Conservation (phyloP, 805 yeast species). For the Saccharomycopsis selenospora region DNA sequence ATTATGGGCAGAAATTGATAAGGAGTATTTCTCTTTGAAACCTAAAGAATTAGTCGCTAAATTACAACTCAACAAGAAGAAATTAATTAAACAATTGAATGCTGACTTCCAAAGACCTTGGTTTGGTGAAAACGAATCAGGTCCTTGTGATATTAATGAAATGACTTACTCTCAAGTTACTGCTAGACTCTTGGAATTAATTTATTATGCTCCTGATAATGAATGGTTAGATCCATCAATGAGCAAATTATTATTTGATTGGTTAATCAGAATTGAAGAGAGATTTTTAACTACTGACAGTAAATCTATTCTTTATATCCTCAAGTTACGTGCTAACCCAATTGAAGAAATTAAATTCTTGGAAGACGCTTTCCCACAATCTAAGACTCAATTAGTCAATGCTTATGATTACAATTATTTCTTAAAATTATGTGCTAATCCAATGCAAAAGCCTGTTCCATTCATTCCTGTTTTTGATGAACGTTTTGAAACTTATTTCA, state of each 20-base stretch:
- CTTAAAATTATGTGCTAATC: conserved; percentile 73
- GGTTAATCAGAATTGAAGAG: conserved; percentile 92
- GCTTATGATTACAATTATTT: conserved; percentile 95
- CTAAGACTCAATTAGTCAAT: conserved; percentile 74
- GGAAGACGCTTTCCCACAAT: conserved; percentile 62
- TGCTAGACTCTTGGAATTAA: conserved; percentile 75
- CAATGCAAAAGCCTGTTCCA: conserved; percentile 94
- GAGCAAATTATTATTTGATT: conserved; percentile 80
- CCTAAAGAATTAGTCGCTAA: conserved; percentile 81
- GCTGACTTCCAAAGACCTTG: conserved; percentile 97
- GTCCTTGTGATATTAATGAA: conserved; percentile 85
- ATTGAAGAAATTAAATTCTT: conserved; percentile 50
- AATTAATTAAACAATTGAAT: conserved; percentile 78
- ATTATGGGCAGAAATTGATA: conserved; percentile 97
- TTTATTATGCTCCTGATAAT: conserved; percentile 63
- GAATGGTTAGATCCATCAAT: conserved; percentile 87
- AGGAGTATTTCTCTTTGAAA: conserved; percentile 85
- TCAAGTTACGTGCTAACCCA: conserved; percentile 62
- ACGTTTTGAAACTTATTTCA: conserved; percentile 91
- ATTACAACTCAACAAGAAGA: conserved; percentile 72
- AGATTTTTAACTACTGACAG: conserved; percentile 63
- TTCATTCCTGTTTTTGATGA: conserved; percentile 93
- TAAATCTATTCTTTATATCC: conserved; percentile 69
- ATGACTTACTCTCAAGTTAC: conserved; percentile 95
- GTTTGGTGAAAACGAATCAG: conserved; percentile 76